Evolutionary conservation across 2,329 filamentous ascomycete species (phyloP).

Genomic region (Nigrograna mackinnonii): DNA sequence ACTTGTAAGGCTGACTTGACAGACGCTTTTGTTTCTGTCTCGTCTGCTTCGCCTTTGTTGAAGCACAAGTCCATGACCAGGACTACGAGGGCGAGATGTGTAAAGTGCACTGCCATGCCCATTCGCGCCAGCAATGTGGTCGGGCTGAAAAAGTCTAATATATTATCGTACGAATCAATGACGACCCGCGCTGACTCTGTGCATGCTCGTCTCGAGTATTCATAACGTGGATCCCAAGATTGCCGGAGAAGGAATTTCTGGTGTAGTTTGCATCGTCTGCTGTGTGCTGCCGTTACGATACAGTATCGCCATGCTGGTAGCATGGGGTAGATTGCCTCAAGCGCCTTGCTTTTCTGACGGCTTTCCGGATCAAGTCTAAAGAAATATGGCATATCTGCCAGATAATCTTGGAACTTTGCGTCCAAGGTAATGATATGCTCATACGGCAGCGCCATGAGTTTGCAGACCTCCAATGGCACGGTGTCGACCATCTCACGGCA

Average conservation of each 20-base stretch:
- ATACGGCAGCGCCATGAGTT: slow-evolving; percentile 24
- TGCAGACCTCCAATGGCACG: slow-evolving; percentile 18
- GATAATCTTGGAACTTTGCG: slow-evolving; percentile 29
- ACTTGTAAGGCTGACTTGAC: slow-evolving; percentile 3
- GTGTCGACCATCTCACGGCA: slow-evolving; percentile 38
- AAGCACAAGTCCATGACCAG: slow-evolving; percentile 8
- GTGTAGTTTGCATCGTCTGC: slow-evolving; percentile 8
- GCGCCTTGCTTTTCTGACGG: slow-evolving; percentile 1
- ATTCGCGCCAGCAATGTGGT: slow-evolving; percentile 4
- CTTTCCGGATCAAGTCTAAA: slow-evolving; percentile 21
- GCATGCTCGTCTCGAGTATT: slow-evolving; percentile 5
- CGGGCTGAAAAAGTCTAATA: not conserved
- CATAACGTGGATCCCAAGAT: slow-evolving; percentile 2
- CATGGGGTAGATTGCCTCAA: slow-evolving; percentile 7
- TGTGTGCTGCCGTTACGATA: slow-evolving; percentile 1
- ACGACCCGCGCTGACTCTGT: slow-evolving; percentile 6
- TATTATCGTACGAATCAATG: not conserved
- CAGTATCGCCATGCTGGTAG: slow-evolving; percentile 5
- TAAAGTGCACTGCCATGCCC: slow-evolving; percentile 9
- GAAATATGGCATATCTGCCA: slow-evolving; percentile 33
- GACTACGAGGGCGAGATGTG: slow-evolving; percentile 6
- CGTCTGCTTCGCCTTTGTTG: slow-evolving; percentile 1
- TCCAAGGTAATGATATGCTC: slow-evolving; percentile 36
- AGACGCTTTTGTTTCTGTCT: slow-evolving; percentile 1
- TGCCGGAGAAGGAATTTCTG: slow-evolving; percentile 8